Conservation (phyloP, 805 yeast species). For the Martiniozyma abietophila region DNA sequence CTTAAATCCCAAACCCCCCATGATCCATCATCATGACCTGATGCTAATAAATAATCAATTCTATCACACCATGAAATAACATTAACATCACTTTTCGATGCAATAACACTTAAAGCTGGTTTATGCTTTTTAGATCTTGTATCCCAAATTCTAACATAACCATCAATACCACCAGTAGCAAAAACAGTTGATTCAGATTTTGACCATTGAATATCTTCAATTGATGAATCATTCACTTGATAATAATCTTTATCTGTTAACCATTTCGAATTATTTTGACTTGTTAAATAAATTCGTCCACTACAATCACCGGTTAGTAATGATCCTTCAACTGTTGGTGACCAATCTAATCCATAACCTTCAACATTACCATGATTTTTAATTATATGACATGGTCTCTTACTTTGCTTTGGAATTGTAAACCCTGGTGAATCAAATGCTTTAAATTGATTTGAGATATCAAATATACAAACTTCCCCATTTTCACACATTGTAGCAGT, state of each 20-base stretch:
- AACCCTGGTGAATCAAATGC: slow-evolving; percentile 87
- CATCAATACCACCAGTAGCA: slow-evolving; percentile 92
- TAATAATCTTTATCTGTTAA: slow-evolving; percentile 78
- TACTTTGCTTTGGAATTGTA: slow-evolving; percentile 64
- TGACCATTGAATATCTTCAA: slow-evolving; percentile 97
- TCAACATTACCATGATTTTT: slow-evolving; percentile 88
- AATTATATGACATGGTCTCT: slow-evolving; percentile 75
- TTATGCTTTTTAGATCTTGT: slow-evolving; percentile 85
- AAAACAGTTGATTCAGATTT: slow-evolving; percentile 86
- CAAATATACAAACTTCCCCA: slow-evolving; percentile 85
- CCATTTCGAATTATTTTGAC: slow-evolving; percentile 73
- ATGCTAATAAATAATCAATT: slow-evolving; percentile 78
- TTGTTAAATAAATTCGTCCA: slow-evolving; percentile 75
- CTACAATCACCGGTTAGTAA: slow-evolving; percentile 81
- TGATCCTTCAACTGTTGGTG: slow-evolving; percentile 77
- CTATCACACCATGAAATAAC: slow-evolving; percentile 93
- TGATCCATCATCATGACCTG: slow-evolving; percentile 94
- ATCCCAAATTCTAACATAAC: slow-evolving; percentile 91
- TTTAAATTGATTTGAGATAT: slow-evolving; percentile 66
- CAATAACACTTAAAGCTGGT: slow-evolving; percentile 80
- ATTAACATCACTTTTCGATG: slow-evolving; percentile 77
- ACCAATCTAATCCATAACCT: slow-evolving; percentile 97
- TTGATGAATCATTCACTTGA: slow-evolving; percentile 58
- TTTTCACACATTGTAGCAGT: slow-evolving; percentile 84
- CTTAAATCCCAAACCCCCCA: slow-evolving; percentile 99